These are phyloP conservation scores for Penicillium sp. DNA, from an alignment of 2,329 filamentous ascomycete genomes.

Conservation along the genomic window DNA sequence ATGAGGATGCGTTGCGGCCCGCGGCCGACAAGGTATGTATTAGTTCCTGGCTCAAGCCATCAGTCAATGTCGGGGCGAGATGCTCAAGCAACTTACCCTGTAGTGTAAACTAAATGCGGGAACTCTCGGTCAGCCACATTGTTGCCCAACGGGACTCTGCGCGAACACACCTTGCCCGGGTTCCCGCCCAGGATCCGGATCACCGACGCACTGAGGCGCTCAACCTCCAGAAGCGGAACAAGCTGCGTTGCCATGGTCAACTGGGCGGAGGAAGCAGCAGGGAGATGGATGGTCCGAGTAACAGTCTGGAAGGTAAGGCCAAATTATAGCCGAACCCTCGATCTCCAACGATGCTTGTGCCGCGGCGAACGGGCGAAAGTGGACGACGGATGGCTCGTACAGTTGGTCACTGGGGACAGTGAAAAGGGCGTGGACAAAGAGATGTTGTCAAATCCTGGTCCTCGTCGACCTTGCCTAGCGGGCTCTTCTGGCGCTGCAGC, in stretches of 20 bases:
- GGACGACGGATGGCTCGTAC: too few species aligned
- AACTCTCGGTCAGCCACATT: conserved; percentile 11
- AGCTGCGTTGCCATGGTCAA: conserved; percentile 61
- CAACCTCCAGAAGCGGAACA: conserved; percentile 66
- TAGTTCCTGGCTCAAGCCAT: conserved; percentile 60
- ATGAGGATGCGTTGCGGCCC: conserved; percentile 73
- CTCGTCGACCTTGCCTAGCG: too few species aligned
- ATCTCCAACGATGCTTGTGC: too few species aligned
- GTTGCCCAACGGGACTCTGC: not conserved
- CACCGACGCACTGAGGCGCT: conserved; percentile 72
- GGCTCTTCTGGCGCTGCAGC: too few species aligned
- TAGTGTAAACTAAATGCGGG: conserved; percentile 51
- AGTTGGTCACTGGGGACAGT: too few species aligned
- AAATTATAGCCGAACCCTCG: too few species aligned
- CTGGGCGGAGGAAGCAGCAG: not conserved
- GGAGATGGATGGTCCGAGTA: not conserved
- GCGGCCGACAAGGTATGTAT: conserved; percentile 87
- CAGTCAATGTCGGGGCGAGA: not conserved
- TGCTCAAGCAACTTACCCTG: conserved; percentile 50
- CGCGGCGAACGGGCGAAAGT: too few species aligned
- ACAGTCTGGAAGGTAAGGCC: too few species aligned
- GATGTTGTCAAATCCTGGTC: too few species aligned
- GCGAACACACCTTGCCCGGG: conserved; percentile 67
- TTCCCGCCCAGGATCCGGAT: conserved; percentile 88
- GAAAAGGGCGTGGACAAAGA: too few species aligned